These are phyloP conservation scores for Penicillium corylophilum DNA, from an alignment of 2,329 filamentous ascomycete species.

Conservation along the genomic window DNA sequence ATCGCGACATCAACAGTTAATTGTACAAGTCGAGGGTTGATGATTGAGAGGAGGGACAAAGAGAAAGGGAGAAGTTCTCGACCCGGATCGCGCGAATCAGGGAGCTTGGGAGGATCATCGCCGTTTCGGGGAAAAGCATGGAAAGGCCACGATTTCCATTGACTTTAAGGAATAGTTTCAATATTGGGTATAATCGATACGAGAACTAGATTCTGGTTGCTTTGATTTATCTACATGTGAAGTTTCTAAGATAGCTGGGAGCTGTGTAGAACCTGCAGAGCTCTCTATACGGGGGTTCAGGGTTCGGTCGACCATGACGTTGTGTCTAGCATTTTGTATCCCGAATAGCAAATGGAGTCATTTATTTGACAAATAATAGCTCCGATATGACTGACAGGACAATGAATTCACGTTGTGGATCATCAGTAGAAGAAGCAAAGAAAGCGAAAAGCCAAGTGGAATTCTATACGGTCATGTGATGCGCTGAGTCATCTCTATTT, in stretches of 20 bases:
- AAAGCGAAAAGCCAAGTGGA: not conserved
- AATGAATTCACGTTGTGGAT: not conserved
- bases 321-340: not conserved
- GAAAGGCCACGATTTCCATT: conserved; percentile 4
- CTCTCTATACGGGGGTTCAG: not conserved
- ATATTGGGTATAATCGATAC: too few species aligned
- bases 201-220: not conserved
- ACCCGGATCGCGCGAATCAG: conserved; percentile 21
- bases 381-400: not conserved
- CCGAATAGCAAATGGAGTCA: not conserved
- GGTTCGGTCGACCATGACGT: not conserved
- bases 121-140: conserved; percentile 21
- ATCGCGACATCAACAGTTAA: conserved; percentile 19
- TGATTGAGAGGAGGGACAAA: conserved; percentile 15
- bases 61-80: conserved; percentile 26
- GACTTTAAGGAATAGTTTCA: too few species aligned
- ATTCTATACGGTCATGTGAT: not conserved
- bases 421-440: not conserved
- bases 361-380: not conserved
- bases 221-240: not conserved
- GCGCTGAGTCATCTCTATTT: not conserved
- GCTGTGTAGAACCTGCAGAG: not conserved
- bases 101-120: conserved; percentile 24
- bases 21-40: conserved; percentile 1
- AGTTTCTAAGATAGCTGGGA: not conserved